Conservation (phyloP, 345 rosid species). For the Acer saccharum region DNA sequence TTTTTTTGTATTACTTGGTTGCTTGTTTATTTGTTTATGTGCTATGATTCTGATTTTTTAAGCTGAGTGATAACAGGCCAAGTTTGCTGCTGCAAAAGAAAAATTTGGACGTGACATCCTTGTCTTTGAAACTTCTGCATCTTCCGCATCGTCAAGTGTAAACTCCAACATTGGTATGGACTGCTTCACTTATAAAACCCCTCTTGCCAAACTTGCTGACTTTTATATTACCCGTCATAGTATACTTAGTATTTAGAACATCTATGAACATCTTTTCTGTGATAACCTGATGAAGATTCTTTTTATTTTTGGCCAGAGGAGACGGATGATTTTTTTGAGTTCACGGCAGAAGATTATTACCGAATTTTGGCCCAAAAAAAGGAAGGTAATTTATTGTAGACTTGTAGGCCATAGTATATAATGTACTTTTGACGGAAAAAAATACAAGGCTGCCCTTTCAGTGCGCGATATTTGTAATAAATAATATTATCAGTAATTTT, state of each 20-base stretch:
- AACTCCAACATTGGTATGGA: conserved; percentile 44
- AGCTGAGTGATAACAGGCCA: conserved; percentile 46
- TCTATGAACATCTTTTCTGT: not conserved
- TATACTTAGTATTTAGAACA: not conserved
- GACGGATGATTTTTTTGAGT: conserved; percentile 82
- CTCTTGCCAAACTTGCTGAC: not conserved
- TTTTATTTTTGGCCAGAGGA: conserved; percentile 46
- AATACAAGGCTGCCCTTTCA: not conserved
- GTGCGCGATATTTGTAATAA: too few relatives aligned
- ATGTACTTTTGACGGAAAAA: not conserved
- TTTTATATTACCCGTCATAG: conserved; percentile 2
- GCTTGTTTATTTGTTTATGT: not conserved
- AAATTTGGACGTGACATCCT: conserved; percentile 72
- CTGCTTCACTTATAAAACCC: not conserved
- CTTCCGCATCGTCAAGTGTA: conserved; percentile 42
- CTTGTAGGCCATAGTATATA: not conserved
- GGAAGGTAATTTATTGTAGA: conserved; percentile 44
- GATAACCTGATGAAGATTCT: not conserved
- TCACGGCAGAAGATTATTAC: conserved; percentile 77
- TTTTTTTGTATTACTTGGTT: not conserved
- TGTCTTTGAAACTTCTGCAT: conserved; percentile 67
- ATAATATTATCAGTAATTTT: not conserved
- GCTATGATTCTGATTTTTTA: not conserved
- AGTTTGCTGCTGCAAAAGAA: conserved; percentile 60
- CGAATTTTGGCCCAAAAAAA: conserved; percentile 60